These are phyloP conservation scores for Grammothele lineata DNA, from an alignment of 768 basidiomycete species.

Conservation along the genomic window DNA sequence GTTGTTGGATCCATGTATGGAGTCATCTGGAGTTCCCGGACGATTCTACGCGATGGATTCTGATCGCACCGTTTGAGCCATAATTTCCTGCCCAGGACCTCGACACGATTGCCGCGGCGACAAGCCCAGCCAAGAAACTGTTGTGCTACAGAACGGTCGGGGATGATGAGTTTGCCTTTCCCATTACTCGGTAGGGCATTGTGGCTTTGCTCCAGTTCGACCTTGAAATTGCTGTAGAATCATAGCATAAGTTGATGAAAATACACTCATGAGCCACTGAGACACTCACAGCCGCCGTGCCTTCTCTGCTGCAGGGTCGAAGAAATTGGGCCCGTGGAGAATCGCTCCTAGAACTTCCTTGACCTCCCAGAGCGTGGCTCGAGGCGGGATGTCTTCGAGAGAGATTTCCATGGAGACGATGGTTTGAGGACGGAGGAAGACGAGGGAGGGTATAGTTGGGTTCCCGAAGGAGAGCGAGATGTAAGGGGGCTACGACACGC, in stretches of 20 bases:
- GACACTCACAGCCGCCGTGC: slow-evolving; percentile 4
- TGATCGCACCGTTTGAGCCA: slow-evolving; percentile 1
- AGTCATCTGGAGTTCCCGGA: slow-evolving; percentile 23
- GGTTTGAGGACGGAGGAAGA: too few relatives aligned
- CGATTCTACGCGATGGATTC: not conserved
- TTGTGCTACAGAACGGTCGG: slow-evolving; percentile 27
- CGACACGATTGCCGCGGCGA: slow-evolving; percentile 23
- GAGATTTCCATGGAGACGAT: slow-evolving; percentile 35
- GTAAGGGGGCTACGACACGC: too few relatives aligned
- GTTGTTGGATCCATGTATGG: slow-evolving; percentile 24
- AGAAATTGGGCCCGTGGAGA: slow-evolving; percentile 50
- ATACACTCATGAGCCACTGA: too few relatives aligned
- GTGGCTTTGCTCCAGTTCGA: slow-evolving; percentile 44
- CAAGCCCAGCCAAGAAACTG: slow-evolving; percentile 43
- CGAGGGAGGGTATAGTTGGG: too few relatives aligned
- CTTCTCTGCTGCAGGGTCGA: slow-evolving; percentile 8
- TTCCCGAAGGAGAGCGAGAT: too few relatives aligned
- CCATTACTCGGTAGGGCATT: slow-evolving; percentile 57
- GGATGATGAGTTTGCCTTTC: slow-evolving; percentile 31
- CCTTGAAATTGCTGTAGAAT: slow-evolving; percentile 56
- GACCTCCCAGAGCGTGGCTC: slow-evolving; percentile 47
- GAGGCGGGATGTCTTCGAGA: slow-evolving; percentile 28
- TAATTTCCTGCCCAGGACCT: slow-evolving; percentile 15
- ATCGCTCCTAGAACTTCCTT: slow-evolving; percentile 48
- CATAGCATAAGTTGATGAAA: not conserved